A percentile compares a stretch with the other conserved stretches of the same genome.
phyloP scores from a whole-genome alignment of 768 basidiomycete species.

The Kockovaella imperatae region DNA sequence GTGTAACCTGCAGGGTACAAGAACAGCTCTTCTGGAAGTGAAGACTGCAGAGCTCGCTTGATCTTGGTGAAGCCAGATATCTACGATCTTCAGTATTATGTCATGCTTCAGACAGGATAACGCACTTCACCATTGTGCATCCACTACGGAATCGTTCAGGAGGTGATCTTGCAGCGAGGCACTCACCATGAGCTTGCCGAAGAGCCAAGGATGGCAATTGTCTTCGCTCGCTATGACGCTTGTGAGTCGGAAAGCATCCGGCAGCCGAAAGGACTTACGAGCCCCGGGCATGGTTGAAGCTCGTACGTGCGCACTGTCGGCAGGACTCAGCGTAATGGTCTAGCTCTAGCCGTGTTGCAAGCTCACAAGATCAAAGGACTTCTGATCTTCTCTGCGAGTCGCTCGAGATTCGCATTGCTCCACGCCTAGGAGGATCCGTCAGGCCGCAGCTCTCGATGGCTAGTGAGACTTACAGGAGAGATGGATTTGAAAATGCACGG shows the following conservation, averaged over 20 bases:
- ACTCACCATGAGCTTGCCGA: slow-evolving; percentile 82
- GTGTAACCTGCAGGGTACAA: slow-evolving; percentile 86
- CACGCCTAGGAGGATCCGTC: slow-evolving; percentile 58
- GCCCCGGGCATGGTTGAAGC: slow-evolving; percentile 61
- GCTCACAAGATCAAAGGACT: slow-evolving; percentile 87
- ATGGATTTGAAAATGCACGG: slow-evolving; percentile 95
- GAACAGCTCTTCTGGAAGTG: slow-evolving; percentile 75
- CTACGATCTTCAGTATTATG: slow-evolving; percentile 4
- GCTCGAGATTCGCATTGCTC: slow-evolving; percentile 89
- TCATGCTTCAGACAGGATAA: background rate
- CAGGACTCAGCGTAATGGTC: slow-evolving; percentile 2
- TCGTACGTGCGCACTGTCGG: slow-evolving; percentile 68
- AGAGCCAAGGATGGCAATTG: slow-evolving; percentile 73
- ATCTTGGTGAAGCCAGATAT: slow-evolving; percentile 74
- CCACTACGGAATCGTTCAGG: slow-evolving; percentile 64
- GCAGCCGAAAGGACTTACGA: slow-evolving; percentile 27
- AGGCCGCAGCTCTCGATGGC: background rate
- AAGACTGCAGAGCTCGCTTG: slow-evolving; percentile 70
- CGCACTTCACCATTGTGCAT: slow-evolving; percentile 84
- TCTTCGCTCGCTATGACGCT: slow-evolving; percentile 40
- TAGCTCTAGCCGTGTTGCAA: background rate
- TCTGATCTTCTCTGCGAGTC: slow-evolving; percentile 93
- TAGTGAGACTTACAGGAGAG: slow-evolving; percentile 61
- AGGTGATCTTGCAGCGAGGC: slow-evolving; percentile 3
- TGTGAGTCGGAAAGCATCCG: background rate